Base-by-base conservation (phyloP, 1,284 basidiomycete species). In the Cystobasidium sp. region DNA sequence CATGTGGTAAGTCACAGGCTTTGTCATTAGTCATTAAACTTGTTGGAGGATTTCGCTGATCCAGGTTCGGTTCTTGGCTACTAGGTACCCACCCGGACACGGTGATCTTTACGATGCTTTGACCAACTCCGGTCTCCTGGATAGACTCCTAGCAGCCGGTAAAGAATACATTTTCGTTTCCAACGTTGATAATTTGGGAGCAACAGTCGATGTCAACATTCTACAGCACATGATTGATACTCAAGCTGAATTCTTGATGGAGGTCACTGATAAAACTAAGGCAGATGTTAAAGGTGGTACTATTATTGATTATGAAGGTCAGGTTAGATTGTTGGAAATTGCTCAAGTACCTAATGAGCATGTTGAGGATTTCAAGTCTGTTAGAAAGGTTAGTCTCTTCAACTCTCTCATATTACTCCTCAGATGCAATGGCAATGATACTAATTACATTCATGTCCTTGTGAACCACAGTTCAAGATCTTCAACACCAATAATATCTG, bases 231-330 rank as follows among this genome's bases (percentile, higher is more conserved):
- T 97, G 91, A 90, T 94, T 75, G 89, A 94, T 80, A 87, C 88
- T 12, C 86, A 90, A 79, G 88, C 92, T 64, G 93, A 96, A 84
- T 97, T 96, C 86, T 83, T 97, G 82, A 97, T 97, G 94, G 96
- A 99, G 85, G 94, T 99, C 78, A 99, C 97, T 5, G 95, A 99
- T 87, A 99, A 99, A 89, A 99, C 97, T 82, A 99, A 99, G 87
- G 97, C 97, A 75, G 96, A 99, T 83, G 91, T 99, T 85, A 99
- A 99, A 89, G 97, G 97, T 88, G 97, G 97, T 85, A 99, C 97
- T 67, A 88, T 97, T 43, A 81, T 81, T 75, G 79, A 81, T 77
- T 80, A 80, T 68, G 79, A 99, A 63, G 97, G 96, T 75, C 90
- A 89, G 53, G 89, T 98, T 76, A 91, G 96, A 78, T 87, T 99